Conservation (phyloP, 352 stramenopile genomes). For the Pythium coloratum region DNA sequence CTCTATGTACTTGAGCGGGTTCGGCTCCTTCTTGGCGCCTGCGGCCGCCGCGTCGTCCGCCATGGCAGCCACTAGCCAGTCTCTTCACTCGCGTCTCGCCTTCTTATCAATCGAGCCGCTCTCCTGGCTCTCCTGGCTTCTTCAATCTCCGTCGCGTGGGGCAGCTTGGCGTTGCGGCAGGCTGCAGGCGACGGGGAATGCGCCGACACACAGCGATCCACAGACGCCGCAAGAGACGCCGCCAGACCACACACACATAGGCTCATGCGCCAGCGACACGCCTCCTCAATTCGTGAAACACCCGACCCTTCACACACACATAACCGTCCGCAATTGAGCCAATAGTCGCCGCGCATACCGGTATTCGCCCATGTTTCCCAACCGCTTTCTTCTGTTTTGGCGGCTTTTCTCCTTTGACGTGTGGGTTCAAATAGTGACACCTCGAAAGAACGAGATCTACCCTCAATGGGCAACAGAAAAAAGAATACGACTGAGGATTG, state of each 20-base stretch:
- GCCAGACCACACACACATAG: neutral
- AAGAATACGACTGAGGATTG: neutral
- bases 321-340: neutral
- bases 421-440: neutral
- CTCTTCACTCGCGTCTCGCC: neutral
- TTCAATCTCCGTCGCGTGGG: slow-evolving; percentile 11
- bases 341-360: neutral
- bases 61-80: slow-evolving; percentile 32
- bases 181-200: slow-evolving; percentile 8
- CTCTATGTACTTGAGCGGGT: slow-evolving; percentile 80
- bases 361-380: neutral
- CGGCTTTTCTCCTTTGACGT: neutral
- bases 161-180: slow-evolving; percentile 1
- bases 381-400: neutral
- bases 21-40: slow-evolving; percentile 64
- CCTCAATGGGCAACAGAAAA: too few species aligned
- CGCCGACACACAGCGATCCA: neutral
- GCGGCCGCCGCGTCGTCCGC: slow-evolving; percentile 43
- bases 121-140: slow-evolving; percentile 1
- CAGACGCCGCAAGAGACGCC: neutral
- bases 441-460: neutral
- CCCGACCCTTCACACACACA: slow-evolving; percentile 19
- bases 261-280: neutral
- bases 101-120: neutral
- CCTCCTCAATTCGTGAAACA: slow-evolving; percentile 19